Conservation (phyloP, 2,329 filamentous ascomycete genomes). For the Penicillium expansum region DNA sequence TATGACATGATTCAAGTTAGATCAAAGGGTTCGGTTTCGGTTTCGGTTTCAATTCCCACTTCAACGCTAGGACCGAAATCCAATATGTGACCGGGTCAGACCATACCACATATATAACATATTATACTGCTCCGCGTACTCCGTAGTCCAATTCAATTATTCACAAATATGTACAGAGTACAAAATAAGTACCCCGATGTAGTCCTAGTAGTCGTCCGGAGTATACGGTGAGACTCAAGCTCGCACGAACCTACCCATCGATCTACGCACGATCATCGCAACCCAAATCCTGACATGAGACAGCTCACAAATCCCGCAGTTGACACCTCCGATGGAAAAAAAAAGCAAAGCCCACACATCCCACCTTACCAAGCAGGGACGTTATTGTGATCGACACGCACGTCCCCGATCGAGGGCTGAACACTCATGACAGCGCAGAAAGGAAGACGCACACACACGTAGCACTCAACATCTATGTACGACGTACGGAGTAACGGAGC, state of each 20-base stretch:
- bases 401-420: background rate
- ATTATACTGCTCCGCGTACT: slow-evolving; percentile 5
- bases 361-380: background rate
- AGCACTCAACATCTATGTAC: background rate
- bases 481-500: background rate
- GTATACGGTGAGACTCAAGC: background rate
- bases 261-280: slow-evolving; percentile 14
- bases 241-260: background rate
- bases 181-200: background rate
- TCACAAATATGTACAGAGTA: background rate
- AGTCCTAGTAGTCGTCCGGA: background rate
- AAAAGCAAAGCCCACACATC: background rate
- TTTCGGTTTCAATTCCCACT: background rate
- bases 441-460: background rate
- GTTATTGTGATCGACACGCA: background rate
- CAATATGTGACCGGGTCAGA: background rate
- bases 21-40: background rate
- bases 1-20: background rate
- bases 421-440: background rate
- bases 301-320: slow-evolving; percentile 16
- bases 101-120: slow-evolving; percentile 2
- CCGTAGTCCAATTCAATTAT: slow-evolving; percentile 4
- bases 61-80: background rate
- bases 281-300: slow-evolving; percentile 24
- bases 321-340: slow-evolving; percentile 16